Percentiles rank a stretch among this genome's conserved stretches.
Conservation (phyloP, 2,329 filamentous ascomycete genomes). For the Fusarium tuaranense region DNA sequence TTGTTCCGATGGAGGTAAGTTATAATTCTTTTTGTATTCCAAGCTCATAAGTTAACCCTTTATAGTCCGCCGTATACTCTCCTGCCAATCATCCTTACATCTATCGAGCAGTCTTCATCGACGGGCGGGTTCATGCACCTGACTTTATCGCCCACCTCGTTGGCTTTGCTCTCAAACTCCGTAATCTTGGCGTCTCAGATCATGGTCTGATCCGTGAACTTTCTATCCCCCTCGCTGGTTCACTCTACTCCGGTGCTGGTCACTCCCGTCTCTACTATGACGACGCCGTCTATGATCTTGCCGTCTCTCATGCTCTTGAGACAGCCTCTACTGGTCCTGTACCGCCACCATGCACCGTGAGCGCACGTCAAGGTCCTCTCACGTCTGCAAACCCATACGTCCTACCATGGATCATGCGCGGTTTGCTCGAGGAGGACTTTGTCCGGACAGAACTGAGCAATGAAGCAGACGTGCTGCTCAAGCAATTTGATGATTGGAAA, state of each 20-base stretch:
- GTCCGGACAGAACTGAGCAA: constrained; percentile 83
- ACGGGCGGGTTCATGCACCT: constrained; percentile 89
- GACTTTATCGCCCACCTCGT: constrained; percentile 95
- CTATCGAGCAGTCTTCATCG: constrained; percentile 94
- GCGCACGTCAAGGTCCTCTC: constrained; percentile 48
- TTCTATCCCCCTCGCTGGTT: constrained; percentile 88
- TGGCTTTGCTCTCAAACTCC: constrained; percentile 91
- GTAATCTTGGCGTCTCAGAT: constrained; percentile 92
- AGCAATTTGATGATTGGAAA: constrained; percentile 93
- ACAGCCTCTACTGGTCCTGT: constrained; percentile 67
- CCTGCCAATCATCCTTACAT: constrained; percentile 91
- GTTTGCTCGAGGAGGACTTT: constrained; percentile 89
- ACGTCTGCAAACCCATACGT: constrained; percentile 84
- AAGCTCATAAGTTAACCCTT: constrained; percentile 41
- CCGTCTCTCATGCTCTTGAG: constrained; percentile 79
- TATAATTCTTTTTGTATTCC: background rate
- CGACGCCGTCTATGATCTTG: constrained; percentile 83
- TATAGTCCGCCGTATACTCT: constrained; percentile 85
- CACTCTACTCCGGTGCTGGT: constrained; percentile 90
- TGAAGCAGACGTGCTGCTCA: constrained; percentile 84
- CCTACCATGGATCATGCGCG: constrained; percentile 95
- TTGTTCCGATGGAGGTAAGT: constrained; percentile 88
- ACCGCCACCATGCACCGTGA: constrained; percentile 45
- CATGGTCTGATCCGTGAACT: constrained; percentile 94
- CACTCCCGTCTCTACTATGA: constrained; percentile 96